These are phyloP conservation scores for Tulasnella sp. DNA, from an alignment of 768 basidiomycete genomes.

Conservation along the genomic window DNA sequence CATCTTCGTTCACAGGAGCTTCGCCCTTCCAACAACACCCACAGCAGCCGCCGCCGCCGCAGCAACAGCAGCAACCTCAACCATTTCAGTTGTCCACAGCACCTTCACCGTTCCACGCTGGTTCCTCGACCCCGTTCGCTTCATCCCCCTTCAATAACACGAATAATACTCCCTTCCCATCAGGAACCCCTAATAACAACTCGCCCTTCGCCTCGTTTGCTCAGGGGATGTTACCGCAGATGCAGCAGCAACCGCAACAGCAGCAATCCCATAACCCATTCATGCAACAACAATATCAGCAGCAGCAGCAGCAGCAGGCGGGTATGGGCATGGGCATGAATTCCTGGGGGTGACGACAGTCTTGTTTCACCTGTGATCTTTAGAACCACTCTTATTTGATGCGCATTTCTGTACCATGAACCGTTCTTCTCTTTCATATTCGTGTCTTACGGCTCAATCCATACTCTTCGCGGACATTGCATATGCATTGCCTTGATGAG, in stretches of 20 bases:
- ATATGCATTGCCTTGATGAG: too few species aligned
- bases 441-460: too few species aligned
- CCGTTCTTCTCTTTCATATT: too few species aligned
- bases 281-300: too few species aligned
- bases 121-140: constrained; percentile 17
- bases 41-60: not conserved
- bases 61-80: constrained; percentile 16
- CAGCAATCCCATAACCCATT: constrained; percentile 18
- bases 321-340: not conserved
- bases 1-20: not conserved
- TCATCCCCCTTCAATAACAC: constrained; percentile 22
- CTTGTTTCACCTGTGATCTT: too few species aligned
- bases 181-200: constrained; percentile 21
- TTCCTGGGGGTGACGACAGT: not conserved
- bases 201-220: constrained; percentile 24
- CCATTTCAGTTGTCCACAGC: constrained; percentile 18
- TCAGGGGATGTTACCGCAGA: constrained; percentile 10
- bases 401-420: too few species aligned
- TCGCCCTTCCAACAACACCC: constrained; percentile 8
- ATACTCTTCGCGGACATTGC: too few species aligned
- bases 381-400: too few species aligned
- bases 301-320: constrained; percentile 9
- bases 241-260: constrained; percentile 26
- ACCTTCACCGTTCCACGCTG: not conserved
- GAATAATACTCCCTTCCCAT: constrained; percentile 23